phyloP scores from a whole-genome alignment of 768 basidiomycete genomes.

The Termitomyces sp. region DNA sequence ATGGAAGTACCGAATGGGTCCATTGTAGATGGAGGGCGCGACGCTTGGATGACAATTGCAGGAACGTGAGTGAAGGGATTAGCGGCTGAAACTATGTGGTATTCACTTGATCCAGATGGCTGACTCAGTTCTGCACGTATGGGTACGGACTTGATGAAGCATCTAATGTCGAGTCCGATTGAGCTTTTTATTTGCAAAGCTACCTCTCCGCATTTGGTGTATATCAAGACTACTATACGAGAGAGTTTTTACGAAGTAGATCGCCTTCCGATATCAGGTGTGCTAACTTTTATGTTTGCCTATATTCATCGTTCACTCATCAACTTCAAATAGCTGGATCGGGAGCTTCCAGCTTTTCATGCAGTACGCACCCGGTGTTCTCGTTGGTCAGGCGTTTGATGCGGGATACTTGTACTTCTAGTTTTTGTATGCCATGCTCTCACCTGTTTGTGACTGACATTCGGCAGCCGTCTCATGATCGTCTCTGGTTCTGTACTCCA shows the following conservation, averaged over 20 bases:
- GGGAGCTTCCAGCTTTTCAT: slow-evolving; percentile 44
- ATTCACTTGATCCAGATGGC: slow-evolving; percentile 23
- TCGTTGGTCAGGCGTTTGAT: slow-evolving; percentile 39
- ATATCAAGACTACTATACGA: slow-evolving; percentile 44
- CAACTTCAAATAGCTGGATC: slow-evolving; percentile 33
- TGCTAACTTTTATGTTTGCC: slow-evolving; percentile 2
- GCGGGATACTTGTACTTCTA: slow-evolving; percentile 39
- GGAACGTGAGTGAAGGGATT: slow-evolving; percentile 32
- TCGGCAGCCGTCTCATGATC: slow-evolving; percentile 30
- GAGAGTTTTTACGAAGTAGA: slow-evolving; percentile 28
- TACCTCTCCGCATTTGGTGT: slow-evolving; percentile 40
- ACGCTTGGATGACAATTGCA: slow-evolving; percentile 36
- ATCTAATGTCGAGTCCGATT: slow-evolving; percentile 7
- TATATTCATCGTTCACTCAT: not conserved
- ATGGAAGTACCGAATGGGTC: not conserved
- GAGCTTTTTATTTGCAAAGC: slow-evolving; percentile 23
- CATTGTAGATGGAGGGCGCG: slow-evolving; percentile 29
- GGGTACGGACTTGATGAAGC: slow-evolving; percentile 22
- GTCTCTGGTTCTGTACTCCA: slow-evolving; percentile 28
- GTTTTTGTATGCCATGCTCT: slow-evolving; percentile 10
- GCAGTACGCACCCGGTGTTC: slow-evolving; percentile 32
- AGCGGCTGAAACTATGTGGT: not conserved
- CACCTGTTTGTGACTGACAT: slow-evolving; percentile 9
- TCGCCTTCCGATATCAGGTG: slow-evolving; percentile 43
- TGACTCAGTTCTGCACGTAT: slow-evolving; percentile 41